Evolutionary conservation across 306 rosid genomes (phyloP), one percentile per base, ranked within the genome.

Genomic region (Quercus berberidifolia): DNA sequence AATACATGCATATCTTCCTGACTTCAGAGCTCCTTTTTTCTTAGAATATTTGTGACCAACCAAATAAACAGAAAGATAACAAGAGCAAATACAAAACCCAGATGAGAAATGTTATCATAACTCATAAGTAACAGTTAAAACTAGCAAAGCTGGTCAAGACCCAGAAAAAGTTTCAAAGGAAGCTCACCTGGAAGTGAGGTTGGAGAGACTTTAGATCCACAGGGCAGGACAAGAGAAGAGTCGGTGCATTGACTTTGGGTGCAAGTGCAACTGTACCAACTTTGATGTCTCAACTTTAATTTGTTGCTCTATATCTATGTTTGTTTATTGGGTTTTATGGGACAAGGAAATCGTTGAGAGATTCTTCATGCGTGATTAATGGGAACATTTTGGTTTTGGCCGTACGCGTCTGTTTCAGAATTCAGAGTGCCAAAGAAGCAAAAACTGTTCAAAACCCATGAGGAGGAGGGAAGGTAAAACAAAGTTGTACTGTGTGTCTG

Each of bases 171-270:
- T 73, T 76, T 68, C 12, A 73, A 57, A 79, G 79, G 65, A n/a
- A 59, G 74, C 60, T 62, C 60, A 79, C 73, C 71, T 38, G 78
- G 80, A 75, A 75, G 73, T 64, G 77, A 77, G 82, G 74, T 52
- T 55, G 63, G 82, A 83, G 85, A 82, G 81, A 80, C 74, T 82
- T 49, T 81, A 89, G 90, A 92, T 85, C 90, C 92, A 85, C 54
- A 28, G 71, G 72, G 72, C 74, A 57, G 55, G 80, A 76, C 33
- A 74, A 62, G 79, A 67, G 19, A 80, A 67, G 21, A 81, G 82
- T 76, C 73, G 87, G 86, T 76, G 87, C 85, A 85, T 85, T 91
- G 96, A 89, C 98, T 87, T 75, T 73, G 65, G 46, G 46, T 41
- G 46, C 46, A 41, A 41, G 81, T n/a, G 49, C 51, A 38, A 57